A percentile compares a stretch with the other conserved stretches of the same genome.
Evolutionary conservation across 495 filamentous ascomycete species (phyloP).

Genomic region (Aspergillus indologenus): DNA sequence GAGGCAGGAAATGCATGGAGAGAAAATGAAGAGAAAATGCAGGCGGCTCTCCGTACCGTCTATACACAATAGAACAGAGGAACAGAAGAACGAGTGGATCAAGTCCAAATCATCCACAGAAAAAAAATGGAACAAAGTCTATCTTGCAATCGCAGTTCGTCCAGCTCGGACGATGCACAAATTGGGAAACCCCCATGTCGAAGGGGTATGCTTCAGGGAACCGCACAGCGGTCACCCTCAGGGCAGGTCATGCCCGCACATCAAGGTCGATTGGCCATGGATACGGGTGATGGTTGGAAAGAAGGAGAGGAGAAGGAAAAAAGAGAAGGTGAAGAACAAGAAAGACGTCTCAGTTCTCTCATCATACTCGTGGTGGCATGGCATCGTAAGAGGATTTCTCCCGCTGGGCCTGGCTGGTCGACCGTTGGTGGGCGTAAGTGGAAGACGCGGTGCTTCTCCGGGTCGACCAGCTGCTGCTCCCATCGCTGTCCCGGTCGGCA

Average conservation of each 20-base stretch:
- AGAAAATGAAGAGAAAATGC: no score
- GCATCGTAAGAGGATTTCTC: conserved; percentile 7
- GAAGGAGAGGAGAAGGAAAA: neutral
- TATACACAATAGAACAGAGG: no score
- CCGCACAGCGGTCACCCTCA: conserved; percentile 17
- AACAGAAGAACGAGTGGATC: neutral
- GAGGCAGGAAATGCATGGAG: no score
- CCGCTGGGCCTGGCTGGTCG: conserved; percentile 24
- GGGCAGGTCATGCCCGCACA: no score
- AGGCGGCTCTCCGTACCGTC: no score
- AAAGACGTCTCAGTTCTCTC: neutral
- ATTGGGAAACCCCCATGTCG: no score
- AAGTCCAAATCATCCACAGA: neutral
- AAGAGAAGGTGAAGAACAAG: neutral
- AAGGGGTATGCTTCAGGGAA: conserved; percentile 8
- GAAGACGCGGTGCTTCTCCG: conserved; percentile 8
- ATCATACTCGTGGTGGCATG: conserved; percentile 14
- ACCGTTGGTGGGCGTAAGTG: conserved; percentile 27
- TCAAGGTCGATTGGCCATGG: no score
- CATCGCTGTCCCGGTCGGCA: conserved; percentile 27
- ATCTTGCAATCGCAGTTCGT: neutral
- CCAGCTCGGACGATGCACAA: neutral
- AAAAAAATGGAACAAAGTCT: neutral
- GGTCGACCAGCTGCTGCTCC: conserved; percentile 13
- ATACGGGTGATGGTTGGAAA: no score